Evolutionary conservation across 352 stramenopile genomes (phyloP).

Genomic region (Phytophthora aleatoria): DNA sequence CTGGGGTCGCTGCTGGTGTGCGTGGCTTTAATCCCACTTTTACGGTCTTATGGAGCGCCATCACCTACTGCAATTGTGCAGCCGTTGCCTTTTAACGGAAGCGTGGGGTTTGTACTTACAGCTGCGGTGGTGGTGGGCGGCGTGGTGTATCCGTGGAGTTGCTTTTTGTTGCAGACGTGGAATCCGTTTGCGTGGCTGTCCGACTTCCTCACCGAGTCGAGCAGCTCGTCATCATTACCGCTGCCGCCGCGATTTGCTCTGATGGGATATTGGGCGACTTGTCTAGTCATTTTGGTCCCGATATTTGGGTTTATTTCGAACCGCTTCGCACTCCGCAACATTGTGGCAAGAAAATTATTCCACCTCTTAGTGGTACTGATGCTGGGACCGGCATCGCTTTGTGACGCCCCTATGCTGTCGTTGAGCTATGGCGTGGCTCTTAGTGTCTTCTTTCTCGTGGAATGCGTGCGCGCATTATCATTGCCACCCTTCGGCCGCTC

Average conservation of each 20-base stretch:
- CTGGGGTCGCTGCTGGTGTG: conserved; percentile 56
- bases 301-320: conserved; percentile 49
- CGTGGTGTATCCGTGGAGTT: conserved; percentile 70
- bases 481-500: conserved; percentile 55
- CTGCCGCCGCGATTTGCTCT: conserved; percentile 40
- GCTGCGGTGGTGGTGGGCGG: conserved; percentile 35
- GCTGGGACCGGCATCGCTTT: conserved; percentile 70
- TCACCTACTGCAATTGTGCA: conserved; percentile 45
- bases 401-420: conserved; percentile 59
- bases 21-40: conserved; percentile 48
- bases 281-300: conserved; percentile 60
- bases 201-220: conserved; percentile 44
- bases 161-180: conserved; percentile 60
- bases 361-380: conserved; percentile 81
- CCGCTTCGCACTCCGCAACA: conserved; percentile 54
- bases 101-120: conserved; percentile 38
- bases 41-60: conserved; percentile 45
- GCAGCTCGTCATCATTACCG: conserved; percentile 4
- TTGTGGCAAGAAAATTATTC: conserved; percentile 83
- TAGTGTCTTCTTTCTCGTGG: conserved; percentile 67
- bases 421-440: conserved; percentile 84
- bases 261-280: conserved; percentile 61
- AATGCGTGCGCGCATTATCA: conserved; percentile 68
- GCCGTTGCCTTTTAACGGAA: conserved; percentile 35
- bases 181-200: conserved; percentile 71